Evolutionary conservation across 768 basidiomycete genomes (phyloP).

Genomic region (Chalciporus pseudorubinellus): DNA sequence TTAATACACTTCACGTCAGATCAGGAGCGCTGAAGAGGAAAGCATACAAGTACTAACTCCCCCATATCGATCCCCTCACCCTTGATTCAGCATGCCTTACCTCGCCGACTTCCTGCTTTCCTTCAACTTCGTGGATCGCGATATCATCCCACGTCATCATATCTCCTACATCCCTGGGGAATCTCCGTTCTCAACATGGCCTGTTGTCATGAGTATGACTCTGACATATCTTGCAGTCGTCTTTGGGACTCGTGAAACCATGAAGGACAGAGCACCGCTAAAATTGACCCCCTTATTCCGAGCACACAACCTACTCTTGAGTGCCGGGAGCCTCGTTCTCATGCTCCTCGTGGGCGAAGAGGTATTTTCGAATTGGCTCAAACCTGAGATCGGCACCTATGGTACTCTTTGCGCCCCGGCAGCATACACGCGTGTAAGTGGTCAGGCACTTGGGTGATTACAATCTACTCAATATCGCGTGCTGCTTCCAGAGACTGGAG

Average conservation of each 20-base stretch:
- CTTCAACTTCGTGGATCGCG: conserved; percentile 44
- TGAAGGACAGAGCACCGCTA: conserved; percentile 71
- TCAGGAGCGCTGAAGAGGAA: neutral
- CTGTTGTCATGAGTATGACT: conserved; percentile 65
- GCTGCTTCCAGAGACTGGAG: conserved; percentile 64
- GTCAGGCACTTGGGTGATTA: neutral
- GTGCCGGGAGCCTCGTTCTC: conserved; percentile 72
- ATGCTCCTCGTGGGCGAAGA: conserved; percentile 85
- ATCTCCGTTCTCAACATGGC: conserved; percentile 77
- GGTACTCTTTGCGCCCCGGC: conserved; percentile 66
- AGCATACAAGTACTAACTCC: conserved; percentile 11
- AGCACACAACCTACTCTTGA: conserved; percentile 83
- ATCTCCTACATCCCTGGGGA: conserved; percentile 67
- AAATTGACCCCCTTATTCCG: conserved; percentile 80
- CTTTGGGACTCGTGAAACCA: conserved; percentile 76
- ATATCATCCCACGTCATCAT: conserved; percentile 49
- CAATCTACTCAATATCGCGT: neutral
- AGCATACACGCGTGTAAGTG: conserved; percentile 82
- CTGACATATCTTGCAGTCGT: conserved; percentile 79
- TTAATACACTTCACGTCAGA: neutral
- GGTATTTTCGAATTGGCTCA: conserved; percentile 73
- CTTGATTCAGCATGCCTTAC: conserved; percentile 51
- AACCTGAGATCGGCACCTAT: conserved; percentile 72
- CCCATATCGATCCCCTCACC: neutral
- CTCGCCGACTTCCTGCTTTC: conserved; percentile 68